Conservation (phyloP, 2,329 filamentous ascomycete species). For the Penicillium polonicum region DNA sequence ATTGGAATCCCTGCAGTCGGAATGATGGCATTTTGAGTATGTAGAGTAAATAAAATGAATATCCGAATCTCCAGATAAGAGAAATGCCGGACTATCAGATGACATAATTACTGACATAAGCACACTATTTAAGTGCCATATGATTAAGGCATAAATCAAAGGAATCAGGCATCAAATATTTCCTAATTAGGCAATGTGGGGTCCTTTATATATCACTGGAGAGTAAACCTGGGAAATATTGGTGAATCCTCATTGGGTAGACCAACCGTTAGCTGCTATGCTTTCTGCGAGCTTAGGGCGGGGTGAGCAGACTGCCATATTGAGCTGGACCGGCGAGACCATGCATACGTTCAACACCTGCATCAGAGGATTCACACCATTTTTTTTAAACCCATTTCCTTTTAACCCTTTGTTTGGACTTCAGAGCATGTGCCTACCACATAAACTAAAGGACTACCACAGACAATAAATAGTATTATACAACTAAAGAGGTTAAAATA, state of each 20-base stretch:
- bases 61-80: slow-evolving; percentile 7
- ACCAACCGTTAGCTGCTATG: neutral
- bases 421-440: neutral
- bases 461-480: too few relatives aligned
- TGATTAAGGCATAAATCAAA: neutral
- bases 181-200: neutral
- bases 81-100: slow-evolving; percentile 5
- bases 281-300: neutral
- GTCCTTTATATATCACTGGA: neutral
- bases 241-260: neutral
- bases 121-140: neutral
- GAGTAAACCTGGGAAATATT: neutral
- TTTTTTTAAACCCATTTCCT: too few relatives aligned
- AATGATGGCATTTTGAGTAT: slow-evolving; percentile 50
- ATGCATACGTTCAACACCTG: neutral
- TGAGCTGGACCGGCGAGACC: neutral
- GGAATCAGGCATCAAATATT: neutral
- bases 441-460: neutral
- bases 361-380: neutral
- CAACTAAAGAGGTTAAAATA: too few relatives aligned
- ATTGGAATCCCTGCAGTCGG: slow-evolving; percentile 51
- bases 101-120: slow-evolving; percentile 10
- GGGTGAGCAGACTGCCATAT: neutral
- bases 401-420: neutral
- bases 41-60: neutral